Base-by-base conservation (phyloP, 495 filamentous ascomycete genomes). In the Delitschia confertaspora region DNA sequence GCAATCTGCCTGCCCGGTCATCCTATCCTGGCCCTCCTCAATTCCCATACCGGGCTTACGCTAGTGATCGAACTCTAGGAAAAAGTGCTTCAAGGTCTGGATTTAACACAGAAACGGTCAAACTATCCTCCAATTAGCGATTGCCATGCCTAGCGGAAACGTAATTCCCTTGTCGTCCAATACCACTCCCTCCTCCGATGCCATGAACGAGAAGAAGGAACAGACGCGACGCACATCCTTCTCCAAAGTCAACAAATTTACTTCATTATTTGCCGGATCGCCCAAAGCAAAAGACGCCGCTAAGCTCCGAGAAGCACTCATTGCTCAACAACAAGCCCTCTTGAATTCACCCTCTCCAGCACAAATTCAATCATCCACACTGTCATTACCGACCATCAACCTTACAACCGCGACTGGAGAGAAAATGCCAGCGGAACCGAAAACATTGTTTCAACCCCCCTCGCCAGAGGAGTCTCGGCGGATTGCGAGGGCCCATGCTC, bases 361-460 rank as follows among this genome's bases (percentile, higher is more conserved):
- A 30, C 39, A 46, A 38, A 81, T 85, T 52, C 80, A 76, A 41
- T 76, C 79, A 27, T 67, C 85, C 22, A 77, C 78, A 55, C 63
- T 89, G 49, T 87, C 86, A 31, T 66, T 96, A 56, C 91, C 91
- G 24, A 88, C 83, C 33, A 98, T 98, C 48, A 93, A 83, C 19
- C 74, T 96, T 24, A 95, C 89, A 4, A 87, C 86, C 7, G 87
- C 88, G 42, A 83, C 78, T 9, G 83, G 78, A 25, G 86, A 86
- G 44, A 86, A 85, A 54, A 74, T 74, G 45, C 78, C 73, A 55
- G 76, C 75, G 66, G 83, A 91, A 58, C 45, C 57, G 11, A 44
- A 53, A 38, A 93, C 87, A 3, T 73, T 98, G 20, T 96, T 95
- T 64, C 74, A 91, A 58, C 93, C 91, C 14, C 86, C 86, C 24